Evolutionary conservation across 2,329 filamentous ascomycete genomes (phyloP).

Genomic region (Penicillium sp.): DNA sequence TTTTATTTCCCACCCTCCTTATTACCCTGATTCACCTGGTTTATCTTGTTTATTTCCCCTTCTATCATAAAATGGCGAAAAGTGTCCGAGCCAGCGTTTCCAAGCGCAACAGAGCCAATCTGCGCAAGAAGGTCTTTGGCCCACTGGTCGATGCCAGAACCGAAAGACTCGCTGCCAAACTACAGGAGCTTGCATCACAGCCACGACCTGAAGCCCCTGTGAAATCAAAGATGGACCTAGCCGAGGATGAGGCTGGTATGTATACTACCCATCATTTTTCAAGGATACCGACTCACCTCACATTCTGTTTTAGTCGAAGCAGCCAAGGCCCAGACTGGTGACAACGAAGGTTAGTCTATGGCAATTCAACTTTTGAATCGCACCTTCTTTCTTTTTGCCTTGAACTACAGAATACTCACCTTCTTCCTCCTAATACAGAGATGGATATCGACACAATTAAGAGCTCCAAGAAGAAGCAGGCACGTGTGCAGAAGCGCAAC

Average conservation of each 20-base stretch:
- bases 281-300: neutral
- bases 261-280: neutral
- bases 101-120: constrained; percentile 78
- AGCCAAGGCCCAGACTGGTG: constrained; percentile 17
- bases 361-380: neutral
- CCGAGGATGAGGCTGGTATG: constrained; percentile 28
- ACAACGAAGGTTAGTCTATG: constrained; percentile 21
- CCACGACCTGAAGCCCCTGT: constrained; percentile 63
- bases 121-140: constrained; percentile 79
- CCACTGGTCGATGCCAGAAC: constrained; percentile 76
- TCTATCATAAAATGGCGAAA: constrained; percentile 72
- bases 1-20: neutral
- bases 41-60: neutral
- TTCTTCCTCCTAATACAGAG: constrained; percentile 20
- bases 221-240: constrained; percentile 34
- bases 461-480: constrained; percentile 28
- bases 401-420: constrained; percentile 6
- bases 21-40: neutral
- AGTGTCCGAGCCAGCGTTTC: constrained; percentile 72
- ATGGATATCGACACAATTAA: constrained; percentile 42
- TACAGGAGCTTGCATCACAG: constrained; percentile 75
- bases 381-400: neutral
- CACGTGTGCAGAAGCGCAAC: constrained; percentile 41
- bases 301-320: constrained; percentile 11
- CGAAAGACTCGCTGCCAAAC: constrained; percentile 79